Base-by-base conservation (phyloP, 805 yeast species). In the Spencermartinsiella europaea region DNA sequence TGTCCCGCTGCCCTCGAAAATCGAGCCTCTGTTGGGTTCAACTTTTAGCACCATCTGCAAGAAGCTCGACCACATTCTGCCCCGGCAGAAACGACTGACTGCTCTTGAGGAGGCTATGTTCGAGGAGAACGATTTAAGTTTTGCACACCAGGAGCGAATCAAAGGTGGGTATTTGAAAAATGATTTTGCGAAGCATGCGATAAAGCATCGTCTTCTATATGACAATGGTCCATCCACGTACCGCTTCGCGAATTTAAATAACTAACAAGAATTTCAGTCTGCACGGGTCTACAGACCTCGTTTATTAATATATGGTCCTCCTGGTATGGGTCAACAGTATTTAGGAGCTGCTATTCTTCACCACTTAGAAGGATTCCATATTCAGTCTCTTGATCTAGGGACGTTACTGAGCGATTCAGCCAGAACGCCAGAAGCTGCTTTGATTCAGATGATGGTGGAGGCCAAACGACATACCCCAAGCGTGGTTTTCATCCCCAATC, bases 391-490 rank as follows among this genome's bases (percentile, higher is more conserved):
- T 36, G 99, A 93, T 61, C 68, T 93, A 47, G 85, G 89, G 1
- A 73, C 82, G 5, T 61, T 93, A 45, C 80, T 81, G 52, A 79
- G 88, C 12, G 97, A 91, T 56, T 72, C 91, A 5, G 79, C 88
- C 0, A 71, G 86, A 56, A 78, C 95, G 0, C 81, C 91, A 1
- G 99, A 93, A 62, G 83, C 87, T 59, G 75, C 85, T 0, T 74
- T 89, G 17, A 85, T 91, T 22, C 96, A 87, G 60, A 74, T 85
- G 35, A 83, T 93, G 58, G 72, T 84, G 19, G 99, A 93, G 65
- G 93, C 95, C 4, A 77, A 85, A 53, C 77, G 95, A 59, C 95
- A 91, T 52, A 84, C 85, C 49, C 99, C 98, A 0, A 77, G 95
- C 5, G 82, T 93, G 14, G 68, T 93, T 2, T 84, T 77, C 61